Evolutionary conservation across 352 stramenopile species (phyloP).

Genomic region (Phytophthora boehmeriae): DNA sequence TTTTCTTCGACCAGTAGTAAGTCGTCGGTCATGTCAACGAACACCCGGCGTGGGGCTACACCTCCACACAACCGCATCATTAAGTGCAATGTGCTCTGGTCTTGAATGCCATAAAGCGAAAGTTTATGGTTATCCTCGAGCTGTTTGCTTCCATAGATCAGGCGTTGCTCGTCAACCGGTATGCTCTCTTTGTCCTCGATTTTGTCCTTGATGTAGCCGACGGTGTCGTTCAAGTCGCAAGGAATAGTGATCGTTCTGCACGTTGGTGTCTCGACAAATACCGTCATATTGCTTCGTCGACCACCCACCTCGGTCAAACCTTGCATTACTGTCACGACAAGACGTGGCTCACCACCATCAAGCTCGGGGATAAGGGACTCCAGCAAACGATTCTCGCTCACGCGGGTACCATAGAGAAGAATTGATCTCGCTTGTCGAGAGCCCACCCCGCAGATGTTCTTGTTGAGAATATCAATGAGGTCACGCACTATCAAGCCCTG

Average conservation of each 20-base stretch:
- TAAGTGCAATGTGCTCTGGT: background rate
- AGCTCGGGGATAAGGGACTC: too few relatives aligned
- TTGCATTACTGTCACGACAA: too few relatives aligned
- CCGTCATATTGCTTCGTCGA: background rate
- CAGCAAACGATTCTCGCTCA: background rate
- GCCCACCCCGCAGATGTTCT: background rate
- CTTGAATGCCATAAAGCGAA: background rate
- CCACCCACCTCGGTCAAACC: too few relatives aligned
- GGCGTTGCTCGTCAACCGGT: constrained; percentile 8
- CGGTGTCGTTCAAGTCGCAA: background rate
- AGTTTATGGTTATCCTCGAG: background rate
- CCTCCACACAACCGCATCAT: background rate
- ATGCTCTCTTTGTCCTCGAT: constrained; percentile 2
- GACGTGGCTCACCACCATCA: too few relatives aligned
- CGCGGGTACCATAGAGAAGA: background rate
- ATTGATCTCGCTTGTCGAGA: background rate
- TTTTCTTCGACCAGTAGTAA: constrained; percentile 5
- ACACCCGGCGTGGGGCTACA: background rate
- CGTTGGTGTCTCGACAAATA: background rate
- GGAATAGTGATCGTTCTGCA: background rate
- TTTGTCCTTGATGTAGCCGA: constrained; percentile 7
- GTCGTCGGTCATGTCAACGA: constrained; percentile 1
- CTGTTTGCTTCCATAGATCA: constrained; percentile 3
- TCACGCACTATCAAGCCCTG: too few relatives aligned
- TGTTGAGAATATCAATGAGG: background rate